Conservation (phyloP, 164 flowering plant genomes). For the Magnolia sinica region DNA sequence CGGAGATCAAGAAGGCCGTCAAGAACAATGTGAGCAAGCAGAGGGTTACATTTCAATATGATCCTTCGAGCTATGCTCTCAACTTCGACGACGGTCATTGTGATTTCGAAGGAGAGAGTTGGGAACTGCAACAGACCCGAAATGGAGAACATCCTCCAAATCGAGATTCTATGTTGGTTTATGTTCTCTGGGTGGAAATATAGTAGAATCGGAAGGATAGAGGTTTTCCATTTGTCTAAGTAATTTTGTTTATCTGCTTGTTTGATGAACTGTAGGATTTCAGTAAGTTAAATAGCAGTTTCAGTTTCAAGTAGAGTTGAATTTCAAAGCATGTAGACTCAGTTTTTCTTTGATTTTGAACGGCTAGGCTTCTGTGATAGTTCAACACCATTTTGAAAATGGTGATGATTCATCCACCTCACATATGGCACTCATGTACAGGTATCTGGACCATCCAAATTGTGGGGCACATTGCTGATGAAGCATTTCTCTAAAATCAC, state of each 20-base stretch:
- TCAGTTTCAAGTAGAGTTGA: background rate
- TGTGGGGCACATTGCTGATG: no score
- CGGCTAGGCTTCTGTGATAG: no score
- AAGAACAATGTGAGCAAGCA: conserved; percentile 31
- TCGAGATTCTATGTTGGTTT: background rate
- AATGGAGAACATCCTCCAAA: background rate
- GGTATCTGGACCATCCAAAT: no score
- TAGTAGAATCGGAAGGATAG: background rate
- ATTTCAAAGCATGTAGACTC: background rate
- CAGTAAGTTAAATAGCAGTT: background rate
- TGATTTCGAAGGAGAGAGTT: conserved; percentile 7
- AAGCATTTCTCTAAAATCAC: no score
- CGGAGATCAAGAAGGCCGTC: conserved; percentile 49
- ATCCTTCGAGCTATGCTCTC: conserved; percentile 80
- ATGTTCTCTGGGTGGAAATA: background rate
- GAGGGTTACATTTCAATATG: conserved; percentile 53
- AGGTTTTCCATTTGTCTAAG: background rate
- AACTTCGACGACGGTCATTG: conserved; percentile 70
- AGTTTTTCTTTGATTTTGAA: background rate
- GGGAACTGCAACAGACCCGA: background rate
- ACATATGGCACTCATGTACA: no score
- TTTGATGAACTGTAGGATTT: background rate
- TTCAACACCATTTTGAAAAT: no score
- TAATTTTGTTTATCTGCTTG: background rate
- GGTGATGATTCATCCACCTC: no score